Base-by-base conservation (phyloP, 2,329 filamentous ascomycete genomes). In the Penicillium capsulatum region DNA sequence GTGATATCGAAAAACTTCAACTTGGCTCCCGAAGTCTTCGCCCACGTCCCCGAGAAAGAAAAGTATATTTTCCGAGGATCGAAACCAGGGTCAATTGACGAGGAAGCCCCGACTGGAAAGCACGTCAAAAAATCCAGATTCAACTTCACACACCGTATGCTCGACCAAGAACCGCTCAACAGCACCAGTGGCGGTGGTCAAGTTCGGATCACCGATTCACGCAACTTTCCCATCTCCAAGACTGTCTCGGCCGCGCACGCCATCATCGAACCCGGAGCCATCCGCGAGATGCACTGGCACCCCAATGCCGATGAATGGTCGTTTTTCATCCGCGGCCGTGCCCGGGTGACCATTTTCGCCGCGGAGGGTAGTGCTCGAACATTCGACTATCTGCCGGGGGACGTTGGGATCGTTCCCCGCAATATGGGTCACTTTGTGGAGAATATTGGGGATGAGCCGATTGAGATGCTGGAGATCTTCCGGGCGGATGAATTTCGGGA, bases 271-370 rank as follows among this genome's bases (percentile, higher is more conserved):
- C 84, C 84, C 0, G 82, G 82, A 7, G 81, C 81, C 0, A 67
- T 87, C 47, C 75, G 84, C 3, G 83, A 87, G 65, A 86, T 89
- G 78, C 84, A 89, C 68, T 89, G 84, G 84, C 84, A 89, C 58
- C 83, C 83, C 0, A 81, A 80, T 36, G 83, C 83, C 3, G 84
- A 88, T 56, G 84, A 88, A 61, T 89, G 84, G 84, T 83, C 79
- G 8, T 89, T 84, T 66, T 87, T 88, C 69, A 76, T 87, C 60
- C 68, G 67, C 27, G 85, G 85, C 1, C 79, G 78, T 14, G 85
- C 83, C 0, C 75, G 84, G 30, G 76, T 87, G 16, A 88, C 83
- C n/a, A 77, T 89, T 53, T 90, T 88, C 55, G 83, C 77, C 0
- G 74, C 82, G 1, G 76, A 83, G 58, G 82, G 82, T 19, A 80